Evolutionary conservation across 768 basidiomycete genomes (phyloP).

Genomic region (Neoboletus magnificus): DNA sequence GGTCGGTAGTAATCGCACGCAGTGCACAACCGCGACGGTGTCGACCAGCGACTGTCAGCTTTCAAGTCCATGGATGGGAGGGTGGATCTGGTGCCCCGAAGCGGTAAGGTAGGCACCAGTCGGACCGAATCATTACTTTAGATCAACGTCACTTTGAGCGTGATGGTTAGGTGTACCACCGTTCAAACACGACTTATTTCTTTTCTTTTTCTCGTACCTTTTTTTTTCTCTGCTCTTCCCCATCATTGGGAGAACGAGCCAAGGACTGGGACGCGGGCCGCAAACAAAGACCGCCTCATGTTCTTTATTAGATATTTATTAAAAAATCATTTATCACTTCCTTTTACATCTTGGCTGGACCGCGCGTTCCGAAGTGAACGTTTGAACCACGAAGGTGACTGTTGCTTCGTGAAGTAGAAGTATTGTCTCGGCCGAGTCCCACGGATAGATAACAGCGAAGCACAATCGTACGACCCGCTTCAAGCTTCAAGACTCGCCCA

Average conservation of each 20-base stretch:
- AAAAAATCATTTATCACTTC: not conserved
- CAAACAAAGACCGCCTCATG: not conserved
- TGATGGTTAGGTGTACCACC: not conserved
- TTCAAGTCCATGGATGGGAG: slow-evolving; percentile 47
- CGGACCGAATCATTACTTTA: not conserved
- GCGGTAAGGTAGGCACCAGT: not conserved
- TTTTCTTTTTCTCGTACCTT: not conserved
- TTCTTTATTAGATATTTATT: not conserved
- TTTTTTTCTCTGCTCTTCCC: not conserved
- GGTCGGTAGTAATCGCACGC: too few relatives aligned
- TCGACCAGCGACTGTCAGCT: slow-evolving; percentile 42
- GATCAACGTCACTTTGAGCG: not conserved
- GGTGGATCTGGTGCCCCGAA: too few relatives aligned
- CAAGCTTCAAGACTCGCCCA: not conserved
- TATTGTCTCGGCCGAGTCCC: not conserved
- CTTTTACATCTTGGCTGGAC: not conserved
- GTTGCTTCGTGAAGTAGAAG: not conserved
- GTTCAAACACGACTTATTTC: not conserved
- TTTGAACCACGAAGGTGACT: not conserved
- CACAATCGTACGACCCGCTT: not conserved
- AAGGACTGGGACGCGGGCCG: not conserved
- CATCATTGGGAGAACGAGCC: not conserved
- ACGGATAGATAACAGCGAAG: not conserved
- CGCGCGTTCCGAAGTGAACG: not conserved
- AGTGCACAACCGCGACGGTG: not conserved